phyloP scores from a whole-genome alignment of 2,329 filamentous ascomycete species.

The Mycosphaerella arachidis region DNA sequence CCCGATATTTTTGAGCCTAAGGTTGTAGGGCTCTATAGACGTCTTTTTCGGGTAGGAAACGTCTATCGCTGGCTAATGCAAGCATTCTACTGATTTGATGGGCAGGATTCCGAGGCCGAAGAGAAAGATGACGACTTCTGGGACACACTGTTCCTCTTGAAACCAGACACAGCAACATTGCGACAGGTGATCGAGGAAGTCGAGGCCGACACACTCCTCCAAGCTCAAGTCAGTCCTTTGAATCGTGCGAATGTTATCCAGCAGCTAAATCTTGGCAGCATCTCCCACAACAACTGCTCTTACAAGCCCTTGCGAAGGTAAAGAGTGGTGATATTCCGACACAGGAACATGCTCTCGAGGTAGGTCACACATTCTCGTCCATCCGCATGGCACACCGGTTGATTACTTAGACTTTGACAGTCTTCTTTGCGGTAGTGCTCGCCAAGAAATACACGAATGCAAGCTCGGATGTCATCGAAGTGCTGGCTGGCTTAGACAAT shows the following conservation, averaged over 20 bases:
- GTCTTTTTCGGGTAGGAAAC: slow-evolving; percentile 60
- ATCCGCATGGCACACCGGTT: slow-evolving; percentile 35
- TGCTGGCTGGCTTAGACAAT: slow-evolving; percentile 82
- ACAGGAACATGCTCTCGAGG: slow-evolving; percentile 79
- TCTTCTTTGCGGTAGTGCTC: slow-evolving; percentile 77
- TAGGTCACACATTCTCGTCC: slow-evolving; percentile 43
- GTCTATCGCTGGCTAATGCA: not conserved
- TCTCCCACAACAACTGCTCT: slow-evolving; percentile 74
- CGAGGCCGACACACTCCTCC: slow-evolving; percentile 68
- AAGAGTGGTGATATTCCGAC: slow-evolving; percentile 57
- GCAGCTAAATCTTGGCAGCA: slow-evolving; percentile 35
- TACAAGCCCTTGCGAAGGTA: slow-evolving; percentile 64
- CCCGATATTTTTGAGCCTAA: slow-evolving; percentile 92
- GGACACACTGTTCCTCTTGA: slow-evolving; percentile 89
- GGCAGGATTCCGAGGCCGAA: slow-evolving; percentile 56
- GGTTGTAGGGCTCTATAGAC: slow-evolving; percentile 83
- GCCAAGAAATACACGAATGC: slow-evolving; percentile 91
- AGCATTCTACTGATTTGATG: not conserved
- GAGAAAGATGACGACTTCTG: slow-evolving; percentile 88
- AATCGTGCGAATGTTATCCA: not conserved
- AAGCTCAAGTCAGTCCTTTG: slow-evolving; percentile 57
- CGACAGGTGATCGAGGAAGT: slow-evolving; percentile 65
- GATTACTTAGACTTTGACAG: slow-evolving; percentile 71
- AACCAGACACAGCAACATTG: slow-evolving; percentile 68
- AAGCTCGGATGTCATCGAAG: slow-evolving; percentile 87